These are phyloP conservation scores for Atractiella rhizophila DNA, from an alignment of 768 basidiomycete genomes.

Conservation along the genomic window DNA sequence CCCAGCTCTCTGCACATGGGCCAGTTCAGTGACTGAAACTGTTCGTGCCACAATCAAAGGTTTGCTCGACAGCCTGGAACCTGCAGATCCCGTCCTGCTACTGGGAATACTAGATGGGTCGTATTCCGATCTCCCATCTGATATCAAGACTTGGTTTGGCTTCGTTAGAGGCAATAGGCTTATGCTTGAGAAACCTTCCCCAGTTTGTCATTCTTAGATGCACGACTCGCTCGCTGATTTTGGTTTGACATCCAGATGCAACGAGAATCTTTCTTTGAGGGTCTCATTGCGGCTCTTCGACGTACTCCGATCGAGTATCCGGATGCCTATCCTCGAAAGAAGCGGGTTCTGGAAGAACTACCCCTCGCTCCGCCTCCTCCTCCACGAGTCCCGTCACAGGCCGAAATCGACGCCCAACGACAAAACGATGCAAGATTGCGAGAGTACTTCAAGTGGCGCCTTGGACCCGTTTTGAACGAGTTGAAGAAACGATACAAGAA, in stretches of 20 bases:
- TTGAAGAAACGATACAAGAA: slow-evolving; percentile 77
- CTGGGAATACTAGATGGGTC: slow-evolving; percentile 65
- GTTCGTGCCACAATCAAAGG: slow-evolving; percentile 61
- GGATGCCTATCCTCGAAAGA: slow-evolving; percentile 59
- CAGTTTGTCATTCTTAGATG: slow-evolving; percentile 14
- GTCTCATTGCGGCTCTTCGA: slow-evolving; percentile 40
- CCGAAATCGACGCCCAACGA: slow-evolving; percentile 55
- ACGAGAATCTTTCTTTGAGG: slow-evolving; percentile 48
- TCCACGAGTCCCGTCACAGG: slow-evolving; percentile 51
- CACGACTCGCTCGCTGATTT: not conserved
- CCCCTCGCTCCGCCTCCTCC: slow-evolving; percentile 73
- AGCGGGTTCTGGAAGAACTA: slow-evolving; percentile 58
- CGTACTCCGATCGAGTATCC: slow-evolving; percentile 67
- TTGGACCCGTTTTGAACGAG: slow-evolving; percentile 69
- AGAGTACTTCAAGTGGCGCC: slow-evolving; percentile 61
- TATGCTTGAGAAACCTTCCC: slow-evolving; percentile 31
- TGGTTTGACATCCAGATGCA: slow-evolving; percentile 22
- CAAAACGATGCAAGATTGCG: slow-evolving; percentile 55
- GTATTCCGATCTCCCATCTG: slow-evolving; percentile 41
- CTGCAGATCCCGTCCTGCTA: slow-evolving; percentile 78
- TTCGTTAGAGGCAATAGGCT: slow-evolving; percentile 44
- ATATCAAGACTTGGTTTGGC: slow-evolving; percentile 83
- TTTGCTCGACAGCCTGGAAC: slow-evolving; percentile 69
- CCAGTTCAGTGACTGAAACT: slow-evolving; percentile 55
- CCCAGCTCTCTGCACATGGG: slow-evolving; percentile 67